Evolutionary conservation across 106 monocot species (phyloP).

Genomic region (Dendrobium catenatum): DNA sequence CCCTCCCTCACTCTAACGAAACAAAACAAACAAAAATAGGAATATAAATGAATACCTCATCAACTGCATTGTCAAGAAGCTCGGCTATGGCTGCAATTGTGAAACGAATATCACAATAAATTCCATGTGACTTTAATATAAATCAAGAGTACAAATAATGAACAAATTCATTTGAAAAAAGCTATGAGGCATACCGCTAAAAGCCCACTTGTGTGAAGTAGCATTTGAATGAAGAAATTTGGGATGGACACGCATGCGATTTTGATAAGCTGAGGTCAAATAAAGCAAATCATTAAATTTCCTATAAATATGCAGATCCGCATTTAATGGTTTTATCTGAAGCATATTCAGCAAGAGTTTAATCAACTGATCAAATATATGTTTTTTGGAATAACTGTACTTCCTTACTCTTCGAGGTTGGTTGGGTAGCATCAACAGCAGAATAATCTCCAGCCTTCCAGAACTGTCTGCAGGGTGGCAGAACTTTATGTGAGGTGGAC

Average conservation of each 20-base stretch:
- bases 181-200: conserved; percentile 53
- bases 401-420: conserved; percentile 18
- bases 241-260: conserved; percentile 66
- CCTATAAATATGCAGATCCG: background rate
- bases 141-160: background rate
- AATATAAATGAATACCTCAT: conserved; percentile 55
- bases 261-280: conserved; percentile 38
- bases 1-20: background rate
- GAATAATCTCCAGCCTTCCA: conserved; percentile 90
- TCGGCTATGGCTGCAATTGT: conserved; percentile 82
- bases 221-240: conserved; percentile 97
- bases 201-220: conserved; percentile 93
- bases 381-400: background rate
- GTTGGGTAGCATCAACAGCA: conserved; percentile 5
- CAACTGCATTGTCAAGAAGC: conserved; percentile 89
- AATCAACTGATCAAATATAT: background rate
- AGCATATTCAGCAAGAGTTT: background rate
- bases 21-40: background rate
- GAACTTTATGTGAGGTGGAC: background rate
- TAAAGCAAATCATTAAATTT: background rate
- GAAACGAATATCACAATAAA: conserved; percentile 5
- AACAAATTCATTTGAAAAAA: background rate
- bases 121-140: background rate
- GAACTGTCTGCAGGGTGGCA: conserved; percentile 50
- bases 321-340: background rate